Evolutionary conservation across 805 yeast species (phyloP), one percentile per base, ranked within the genome.

Genomic region (Sugiyamaella boreocaroliniensis): DNA sequence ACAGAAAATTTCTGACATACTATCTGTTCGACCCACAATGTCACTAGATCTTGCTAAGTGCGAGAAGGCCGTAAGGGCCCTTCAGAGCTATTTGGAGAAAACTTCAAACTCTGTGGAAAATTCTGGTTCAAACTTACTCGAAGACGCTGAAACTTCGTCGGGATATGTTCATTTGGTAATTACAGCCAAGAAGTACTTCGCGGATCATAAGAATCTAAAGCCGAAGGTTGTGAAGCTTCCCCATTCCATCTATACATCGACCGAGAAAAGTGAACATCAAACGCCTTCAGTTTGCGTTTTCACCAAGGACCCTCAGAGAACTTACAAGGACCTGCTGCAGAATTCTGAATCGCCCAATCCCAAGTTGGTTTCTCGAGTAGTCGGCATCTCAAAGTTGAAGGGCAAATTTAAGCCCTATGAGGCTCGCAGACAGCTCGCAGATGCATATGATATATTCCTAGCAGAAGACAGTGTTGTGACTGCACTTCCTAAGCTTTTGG

Each of bases 361-460:
- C n/a, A 62, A 58, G 40, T 54, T 63, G 10, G 64, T 71, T 15
- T 59, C 63, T 43, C 74, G 80, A 53, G 82, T 90, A 51, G 75
- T 89, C 34, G 78, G 93, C 5, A 83, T 84, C 51, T 75, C 80
- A 45, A 85, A 89, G 60, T 75, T 93, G 58, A 88, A 88, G 68
- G 86, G 89, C 34, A 85, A 84, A 55, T 92, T 82, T 76, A 89
- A 89, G 71, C 80, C 87, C n/a, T 93, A 73, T 63, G 97, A 93
- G 69, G 83, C 89, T 55, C 83, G 89, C 68, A 82, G 97, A 67
- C 83, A 82, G 57, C 79, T 93, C 55, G 69, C 77, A 43, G 67
- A 75, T 14, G 82, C 80, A 54, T 86, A 79, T 65, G 95, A 89
- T 62, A 59, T 89, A 55, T 87, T 93, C 68, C 66, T 93, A 43